Evolutionary conservation across 495 filamentous ascomycete species (phyloP).

Genomic region (Symbiotaphrina buchneri): DNA sequence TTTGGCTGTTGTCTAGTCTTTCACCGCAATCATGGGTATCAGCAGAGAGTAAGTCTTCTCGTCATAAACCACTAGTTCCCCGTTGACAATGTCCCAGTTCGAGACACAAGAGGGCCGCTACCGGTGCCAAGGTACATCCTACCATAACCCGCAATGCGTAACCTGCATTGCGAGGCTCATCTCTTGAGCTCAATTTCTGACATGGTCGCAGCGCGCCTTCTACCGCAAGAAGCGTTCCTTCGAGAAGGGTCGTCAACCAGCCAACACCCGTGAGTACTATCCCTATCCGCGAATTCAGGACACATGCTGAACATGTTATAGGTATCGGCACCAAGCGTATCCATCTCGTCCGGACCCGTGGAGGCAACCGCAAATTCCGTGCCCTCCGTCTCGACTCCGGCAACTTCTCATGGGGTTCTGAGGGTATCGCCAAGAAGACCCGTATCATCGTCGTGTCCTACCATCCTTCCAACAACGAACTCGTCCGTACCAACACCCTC

Average conservation of each 20-base stretch:
- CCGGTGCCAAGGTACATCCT: conserved; percentile 4
- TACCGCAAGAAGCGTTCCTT: conserved; percentile 43
- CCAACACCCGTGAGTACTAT: conserved; percentile 99
- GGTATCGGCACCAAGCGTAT: conserved; percentile 97
- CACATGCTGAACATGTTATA: too few species aligned
- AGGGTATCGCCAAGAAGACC: conserved; percentile 92
- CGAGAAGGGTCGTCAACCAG: conserved; percentile 97
- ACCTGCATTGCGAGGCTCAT: too few species aligned
- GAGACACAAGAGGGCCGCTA: conserved; percentile 5
- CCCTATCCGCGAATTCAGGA: too few species aligned
- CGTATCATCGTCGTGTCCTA: conserved; percentile 94
- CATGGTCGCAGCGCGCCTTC: conserved; percentile 7
- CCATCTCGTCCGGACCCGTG: conserved; percentile 94
- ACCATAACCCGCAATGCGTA: too few species aligned
- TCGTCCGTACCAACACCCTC: conserved; percentile 98
- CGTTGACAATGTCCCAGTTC: not conserved
- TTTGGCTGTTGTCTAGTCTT: too few species aligned
- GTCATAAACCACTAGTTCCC: too few species aligned
- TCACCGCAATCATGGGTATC: too few species aligned
- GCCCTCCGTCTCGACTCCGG: conserved; percentile 95
- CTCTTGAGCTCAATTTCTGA: too few species aligned
- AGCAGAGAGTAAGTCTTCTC: too few species aligned
- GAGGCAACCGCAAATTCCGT: conserved; percentile 98
- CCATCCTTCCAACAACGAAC: conserved; percentile 99
- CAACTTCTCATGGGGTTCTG: conserved; percentile 98